Conservation (phyloP, 2,329 filamentous ascomycete species). For the Madurella fahalii region DNA sequence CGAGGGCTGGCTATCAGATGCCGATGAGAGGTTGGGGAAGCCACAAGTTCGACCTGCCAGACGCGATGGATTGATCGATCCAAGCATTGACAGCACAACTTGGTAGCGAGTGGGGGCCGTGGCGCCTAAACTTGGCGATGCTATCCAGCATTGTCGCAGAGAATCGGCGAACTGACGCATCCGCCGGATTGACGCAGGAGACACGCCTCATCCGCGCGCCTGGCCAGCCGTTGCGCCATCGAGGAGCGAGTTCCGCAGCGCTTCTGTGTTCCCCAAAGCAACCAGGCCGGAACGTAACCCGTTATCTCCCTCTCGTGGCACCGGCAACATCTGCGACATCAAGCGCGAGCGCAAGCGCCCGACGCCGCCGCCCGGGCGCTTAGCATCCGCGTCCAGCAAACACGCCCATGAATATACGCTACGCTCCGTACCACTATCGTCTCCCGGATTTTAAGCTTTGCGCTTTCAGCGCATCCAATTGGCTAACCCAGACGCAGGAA, state of each 20-base stretch:
- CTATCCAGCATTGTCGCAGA: too few relatives aligned
- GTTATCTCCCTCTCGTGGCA: neutral
- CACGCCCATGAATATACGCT: too few relatives aligned
- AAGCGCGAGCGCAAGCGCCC: conserved; percentile 5
- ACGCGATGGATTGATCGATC: conserved; percentile 1
- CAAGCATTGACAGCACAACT: too few relatives aligned
- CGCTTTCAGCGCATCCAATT: neutral
- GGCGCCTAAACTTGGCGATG: too few relatives aligned
- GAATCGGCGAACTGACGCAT: neutral
- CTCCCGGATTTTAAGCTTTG: neutral
- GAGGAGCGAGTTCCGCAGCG: too few relatives aligned
- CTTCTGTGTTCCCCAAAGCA: too few relatives aligned
- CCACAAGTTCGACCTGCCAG: conserved; percentile 7
- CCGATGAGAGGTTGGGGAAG: conserved; percentile 5
- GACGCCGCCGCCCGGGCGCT: conserved; percentile 3
- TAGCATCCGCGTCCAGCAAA: neutral
- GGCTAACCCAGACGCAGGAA: neutral
- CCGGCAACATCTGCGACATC: neutral
- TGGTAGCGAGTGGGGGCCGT: too few relatives aligned
- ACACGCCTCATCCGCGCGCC: neutral
- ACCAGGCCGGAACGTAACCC: too few relatives aligned
- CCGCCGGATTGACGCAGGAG: neutral
- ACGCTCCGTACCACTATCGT: neutral
- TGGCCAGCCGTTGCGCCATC: neutral
- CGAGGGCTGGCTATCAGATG: conserved; percentile 7